Base-by-base conservation (phyloP, 179 eudicot genomes). In the Pouteria campechiana region DNA sequence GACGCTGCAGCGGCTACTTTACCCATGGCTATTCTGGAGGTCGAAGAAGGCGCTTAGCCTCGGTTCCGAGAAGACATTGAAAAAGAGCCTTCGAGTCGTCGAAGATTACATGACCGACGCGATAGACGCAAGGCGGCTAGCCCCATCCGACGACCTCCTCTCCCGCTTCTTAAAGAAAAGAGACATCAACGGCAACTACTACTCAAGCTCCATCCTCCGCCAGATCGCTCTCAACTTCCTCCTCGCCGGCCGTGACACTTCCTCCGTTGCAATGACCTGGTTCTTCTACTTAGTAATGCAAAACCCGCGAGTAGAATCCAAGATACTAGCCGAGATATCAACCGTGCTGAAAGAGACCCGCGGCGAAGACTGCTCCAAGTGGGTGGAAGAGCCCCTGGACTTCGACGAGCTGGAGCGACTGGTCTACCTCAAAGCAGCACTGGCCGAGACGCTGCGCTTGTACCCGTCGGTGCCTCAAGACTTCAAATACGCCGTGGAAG, bases 401-500 rank as follows among this genome's bases (percentile, higher is more conserved):
- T 83, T 83, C 32, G 94, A 83, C 30, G 94, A 83, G 31, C 89
- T 89, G 2, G 94, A 83, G 33, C 56, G 46, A 37, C 58, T 83
- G 13, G 67, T 79, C 7, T 83, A 83, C 28, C 62, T 83, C 4
- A 83, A 83, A 40, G 89, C 94, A 3, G 71, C 94, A 0, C 17
- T 83, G 11, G 74, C 89, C 9, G 94, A 83, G 48, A 74, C 94
- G 2, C 54, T 83, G 8, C 63, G 94, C 1, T 36, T 83, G 30
- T 83, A 83, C 67, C 94, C 94, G 4, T 83, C 94, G 0, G 94
- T 83, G 15, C 94, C 94, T 9, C 67, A 76, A 46, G 94, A 83
- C 37, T 79, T 83, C 35, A 83, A 83, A 50, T 76, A 83, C 41
- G 94, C 76, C 0, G 50, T 83, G 9, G 41, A 61, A 40, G 94